Evolutionary conservation across 1,284 basidiomycete genomes (phyloP).

Genomic region (Puccinia hordei): DNA sequence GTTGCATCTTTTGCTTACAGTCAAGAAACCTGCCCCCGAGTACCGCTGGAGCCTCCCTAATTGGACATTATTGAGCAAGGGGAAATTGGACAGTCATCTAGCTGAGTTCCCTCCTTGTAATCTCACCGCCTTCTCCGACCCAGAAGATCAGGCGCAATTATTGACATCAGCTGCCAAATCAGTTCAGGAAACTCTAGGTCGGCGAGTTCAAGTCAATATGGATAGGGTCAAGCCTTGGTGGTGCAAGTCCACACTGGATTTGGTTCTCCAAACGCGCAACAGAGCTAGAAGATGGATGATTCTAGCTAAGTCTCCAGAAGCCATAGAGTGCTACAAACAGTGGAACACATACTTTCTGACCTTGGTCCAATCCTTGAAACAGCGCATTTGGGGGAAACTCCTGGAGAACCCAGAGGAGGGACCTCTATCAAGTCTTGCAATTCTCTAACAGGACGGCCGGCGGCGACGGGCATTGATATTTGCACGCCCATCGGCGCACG

Average conservation of each 20-base stretch:
- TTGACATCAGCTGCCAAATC: neutral
- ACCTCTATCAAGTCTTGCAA: neutral
- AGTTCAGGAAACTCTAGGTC: neutral
- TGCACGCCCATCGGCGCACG: too few relatives aligned
- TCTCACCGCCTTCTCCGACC: too few relatives aligned
- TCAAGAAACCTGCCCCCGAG: too few relatives aligned
- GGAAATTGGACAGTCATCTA: too few relatives aligned
- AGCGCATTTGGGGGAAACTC: neutral
- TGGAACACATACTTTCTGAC: neutral
- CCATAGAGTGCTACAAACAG: constrained; percentile 9
- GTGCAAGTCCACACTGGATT: neutral
- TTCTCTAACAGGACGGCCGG: neutral
- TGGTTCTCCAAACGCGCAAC: neutral
- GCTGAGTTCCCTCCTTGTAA: too few relatives aligned
- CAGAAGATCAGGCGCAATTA: too few relatives aligned
- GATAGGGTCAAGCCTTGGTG: neutral
- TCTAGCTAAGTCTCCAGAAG: neutral
- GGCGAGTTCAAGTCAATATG: neutral
- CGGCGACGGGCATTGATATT: too few relatives aligned
- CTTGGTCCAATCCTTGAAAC: neutral
- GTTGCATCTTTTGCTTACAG: too few relatives aligned
- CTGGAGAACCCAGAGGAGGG: neutral
- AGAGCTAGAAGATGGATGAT: neutral
- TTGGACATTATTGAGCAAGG: too few relatives aligned
- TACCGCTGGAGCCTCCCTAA: too few relatives aligned